Evolutionary conservation across 2,329 filamentous ascomycete species (phyloP).

Genomic region (Sporothrix brunneoviolacea): DNA sequence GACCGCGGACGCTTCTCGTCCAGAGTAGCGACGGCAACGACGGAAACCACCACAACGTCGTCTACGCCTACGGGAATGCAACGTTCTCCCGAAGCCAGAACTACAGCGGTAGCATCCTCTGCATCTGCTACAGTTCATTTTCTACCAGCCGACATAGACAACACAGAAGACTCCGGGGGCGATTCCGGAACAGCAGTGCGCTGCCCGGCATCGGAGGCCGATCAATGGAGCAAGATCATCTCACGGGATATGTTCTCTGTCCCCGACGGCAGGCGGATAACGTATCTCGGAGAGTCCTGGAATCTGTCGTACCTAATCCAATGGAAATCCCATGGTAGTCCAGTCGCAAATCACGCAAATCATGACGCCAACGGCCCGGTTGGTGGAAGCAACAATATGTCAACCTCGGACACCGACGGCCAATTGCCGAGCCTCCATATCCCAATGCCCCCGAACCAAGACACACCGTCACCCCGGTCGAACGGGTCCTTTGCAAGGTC

Average conservation of each 20-base stretch:
- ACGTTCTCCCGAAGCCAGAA: too few species aligned
- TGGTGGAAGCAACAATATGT: not conserved
- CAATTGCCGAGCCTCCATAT: not conserved
- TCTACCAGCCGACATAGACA: too few species aligned
- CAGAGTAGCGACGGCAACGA: too few species aligned
- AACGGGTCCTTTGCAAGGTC: too few species aligned
- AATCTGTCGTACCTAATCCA: conserved; percentile 2
- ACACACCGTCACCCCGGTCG: too few species aligned
- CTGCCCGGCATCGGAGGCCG: too few species aligned
- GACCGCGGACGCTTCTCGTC: conserved; percentile 1
- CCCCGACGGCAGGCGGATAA: not conserved
- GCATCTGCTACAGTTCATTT: too few species aligned
- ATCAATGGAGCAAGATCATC: conserved; percentile 2
- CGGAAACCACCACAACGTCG: not conserved
- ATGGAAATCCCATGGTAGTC: not conserved
- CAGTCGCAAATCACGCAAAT: not conserved
- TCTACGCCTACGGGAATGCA: not conserved
- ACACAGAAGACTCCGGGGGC: too few species aligned
- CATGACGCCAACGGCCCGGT: too few species aligned
- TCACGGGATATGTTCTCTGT: not conserved
- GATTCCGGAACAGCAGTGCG: too few species aligned
- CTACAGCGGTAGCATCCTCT: too few species aligned
- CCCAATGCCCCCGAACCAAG: not conserved
- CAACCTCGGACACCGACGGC: not conserved
- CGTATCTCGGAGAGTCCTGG: conserved; percentile 1